Base-by-base conservation (phyloP, 768 basidiomycete genomes). In the Podaxis sp. region DNA sequence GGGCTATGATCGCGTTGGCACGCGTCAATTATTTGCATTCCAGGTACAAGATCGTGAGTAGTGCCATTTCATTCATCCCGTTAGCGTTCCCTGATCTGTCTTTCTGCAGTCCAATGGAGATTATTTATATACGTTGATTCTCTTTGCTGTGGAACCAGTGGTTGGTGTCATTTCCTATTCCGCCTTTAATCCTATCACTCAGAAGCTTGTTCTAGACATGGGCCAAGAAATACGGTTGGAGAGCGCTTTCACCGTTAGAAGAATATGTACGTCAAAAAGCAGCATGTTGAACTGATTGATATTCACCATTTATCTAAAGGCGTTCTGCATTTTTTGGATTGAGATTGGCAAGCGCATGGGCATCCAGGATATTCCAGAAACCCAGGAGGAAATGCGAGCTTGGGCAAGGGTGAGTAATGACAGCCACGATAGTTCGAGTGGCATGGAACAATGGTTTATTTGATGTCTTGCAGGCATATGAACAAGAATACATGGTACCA, bases 291-390 rank as follows among this genome's bases (percentile, higher is more conserved):
- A 11, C 35, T 2, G 23, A 2, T 21, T 21, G 32, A 1, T 14
- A 16, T 40, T 60, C 7, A 60, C 13, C 4, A 3, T 36, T 7
- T 10, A 21, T 46, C 27, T 6, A 16, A 69, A 82, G 50, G 77
- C 80, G 7, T 73, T 66, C 27, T 81, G 70, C 58, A 67, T 76
- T 1, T 77, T 75, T 62, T 84, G 81, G 80, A 46, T 50, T 0
- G 80, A 82, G 62, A 73, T 82, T 13, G 81, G 81, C 3, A 65
- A 66, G 42, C 69, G 75, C 51, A 82, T 84, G 82, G 70, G 73
- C 5, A 82, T 84, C 52, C 63, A 70, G 48, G 74, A 77, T 63
- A 79, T 84, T 42, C 82, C 82, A 1, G 71, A 71, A 1, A 74
- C 72, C 2, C 42, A 76, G 13, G 72, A 77, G 16, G 77, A 67